phyloP scores from a whole-genome alignment of 352 stramenopile species.

The Ophiocytium majus region DNA sequence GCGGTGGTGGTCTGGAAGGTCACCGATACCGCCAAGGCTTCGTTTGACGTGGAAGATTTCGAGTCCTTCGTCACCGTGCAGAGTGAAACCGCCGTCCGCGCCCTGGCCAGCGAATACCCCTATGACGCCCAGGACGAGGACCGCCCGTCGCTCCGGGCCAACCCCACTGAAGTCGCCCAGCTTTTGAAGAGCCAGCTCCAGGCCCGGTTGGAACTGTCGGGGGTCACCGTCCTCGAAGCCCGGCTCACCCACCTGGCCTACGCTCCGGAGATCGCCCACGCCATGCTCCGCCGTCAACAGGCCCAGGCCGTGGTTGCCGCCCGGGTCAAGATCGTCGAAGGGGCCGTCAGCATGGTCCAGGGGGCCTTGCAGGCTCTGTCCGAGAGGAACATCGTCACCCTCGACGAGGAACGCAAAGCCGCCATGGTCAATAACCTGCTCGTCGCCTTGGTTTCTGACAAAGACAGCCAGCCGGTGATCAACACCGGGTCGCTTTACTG shows the following conservation, averaged over 20 bases:
- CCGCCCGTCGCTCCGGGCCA: too few species aligned
- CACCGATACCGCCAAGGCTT: background rate
- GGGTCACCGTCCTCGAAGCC: background rate
- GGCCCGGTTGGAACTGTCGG: background rate
- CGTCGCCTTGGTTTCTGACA: background rate
- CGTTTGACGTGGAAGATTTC: background rate
- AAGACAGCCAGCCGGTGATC: background rate
- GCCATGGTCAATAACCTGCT: background rate
- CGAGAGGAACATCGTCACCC: background rate
- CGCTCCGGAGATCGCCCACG: slow-evolving; percentile 6
- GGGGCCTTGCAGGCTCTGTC: background rate
- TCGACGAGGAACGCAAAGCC: slow-evolving; percentile 1
- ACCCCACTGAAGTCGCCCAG: background rate
- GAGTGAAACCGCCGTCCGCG: background rate
- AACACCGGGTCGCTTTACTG: background rate
- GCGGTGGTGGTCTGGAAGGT: background rate
- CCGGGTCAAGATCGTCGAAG: background rate
- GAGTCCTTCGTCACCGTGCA: background rate
- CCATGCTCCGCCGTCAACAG: background rate
- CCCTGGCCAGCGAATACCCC: background rate
- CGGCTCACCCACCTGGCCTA: background rate
- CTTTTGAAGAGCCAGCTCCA: background rate
- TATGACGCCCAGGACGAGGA: background rate
- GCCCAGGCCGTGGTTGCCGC: background rate
- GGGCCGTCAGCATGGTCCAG: slow-evolving; percentile 10